A percentile compares a stretch with the other conserved stretches of the same genome.
These are phyloP conservation scores for Penicillium sp. DNA, from an alignment of 2,329 filamentous ascomycete genomes.

Conservation along the genomic window DNA sequence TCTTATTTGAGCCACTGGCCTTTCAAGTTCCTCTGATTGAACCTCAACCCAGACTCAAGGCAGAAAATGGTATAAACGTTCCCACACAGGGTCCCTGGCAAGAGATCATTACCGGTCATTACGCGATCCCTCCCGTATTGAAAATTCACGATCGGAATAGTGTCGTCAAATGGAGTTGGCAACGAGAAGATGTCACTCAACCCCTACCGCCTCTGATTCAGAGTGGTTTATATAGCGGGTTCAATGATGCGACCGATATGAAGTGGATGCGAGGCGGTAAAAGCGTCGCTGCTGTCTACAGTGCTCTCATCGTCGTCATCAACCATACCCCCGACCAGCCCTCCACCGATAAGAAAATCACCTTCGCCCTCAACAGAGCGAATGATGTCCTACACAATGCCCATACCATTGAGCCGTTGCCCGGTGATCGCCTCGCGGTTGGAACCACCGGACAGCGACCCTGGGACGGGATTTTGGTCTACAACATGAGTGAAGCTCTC, in stretches of 20 bases:
- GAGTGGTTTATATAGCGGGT: constrained; percentile 19
- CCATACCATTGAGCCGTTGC: constrained; percentile 24
- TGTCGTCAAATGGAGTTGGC: constrained; percentile 18
- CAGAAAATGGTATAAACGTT: background rate
- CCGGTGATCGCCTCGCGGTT: constrained; percentile 23
- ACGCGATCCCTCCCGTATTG: constrained; percentile 14
- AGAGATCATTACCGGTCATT: constrained; percentile 22
- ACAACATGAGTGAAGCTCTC: constrained; percentile 20
- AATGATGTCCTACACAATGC: constrained; percentile 25
- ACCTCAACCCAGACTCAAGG: constrained; percentile 16
- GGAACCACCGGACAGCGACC: constrained; percentile 25
- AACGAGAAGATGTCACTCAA: constrained; percentile 22
- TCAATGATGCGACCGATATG: constrained; percentile 29
- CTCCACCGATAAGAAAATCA: constrained; percentile 25
- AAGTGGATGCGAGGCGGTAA: constrained; percentile 27
- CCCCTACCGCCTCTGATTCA: constrained; percentile 15
- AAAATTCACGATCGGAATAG: constrained; percentile 19
- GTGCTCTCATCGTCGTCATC: constrained; percentile 23
- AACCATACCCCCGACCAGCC: constrained; percentile 27
- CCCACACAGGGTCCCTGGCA: constrained; percentile 8
- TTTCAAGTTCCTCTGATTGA: constrained; percentile 13
- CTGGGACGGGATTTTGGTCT: constrained; percentile 28
- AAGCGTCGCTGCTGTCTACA: constrained; percentile 25
- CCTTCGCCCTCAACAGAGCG: constrained; percentile 24
- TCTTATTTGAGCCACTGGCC: constrained; percentile 14